These are phyloP conservation scores for Auriscalpium orientale DNA, from an alignment of 768 basidiomycete species.

Conservation along the genomic window DNA sequence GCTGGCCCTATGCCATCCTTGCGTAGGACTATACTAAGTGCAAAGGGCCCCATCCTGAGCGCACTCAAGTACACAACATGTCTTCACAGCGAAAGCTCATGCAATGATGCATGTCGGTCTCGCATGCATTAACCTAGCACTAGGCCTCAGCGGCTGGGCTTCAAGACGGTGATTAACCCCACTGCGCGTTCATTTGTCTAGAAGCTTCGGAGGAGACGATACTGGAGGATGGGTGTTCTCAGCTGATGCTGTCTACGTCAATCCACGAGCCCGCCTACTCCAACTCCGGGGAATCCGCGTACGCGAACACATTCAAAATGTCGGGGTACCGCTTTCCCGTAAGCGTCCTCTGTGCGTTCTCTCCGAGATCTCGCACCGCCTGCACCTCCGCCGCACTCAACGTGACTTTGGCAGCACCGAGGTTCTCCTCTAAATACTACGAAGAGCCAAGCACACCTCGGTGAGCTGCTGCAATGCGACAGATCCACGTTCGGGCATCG, in stretches of 20 bases:
- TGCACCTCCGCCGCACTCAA: background rate
- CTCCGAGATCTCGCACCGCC: background rate
- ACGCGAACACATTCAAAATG: background rate
- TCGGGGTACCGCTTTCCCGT: background rate
- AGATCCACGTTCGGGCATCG: background rate
- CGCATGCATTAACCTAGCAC: no score
- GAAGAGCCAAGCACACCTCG: background rate
- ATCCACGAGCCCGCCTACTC: background rate
- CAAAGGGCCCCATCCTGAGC: no score
- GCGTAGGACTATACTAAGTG: no score
- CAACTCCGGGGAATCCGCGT: background rate
- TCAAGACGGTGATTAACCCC: no score
- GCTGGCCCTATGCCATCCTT: no score
- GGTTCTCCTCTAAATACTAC: slow-evolving; percentile 40
- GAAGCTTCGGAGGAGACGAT: no score
- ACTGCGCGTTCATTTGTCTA: no score
- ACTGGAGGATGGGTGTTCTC: no score
- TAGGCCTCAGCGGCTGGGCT: no score
- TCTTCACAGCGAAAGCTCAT: no score
- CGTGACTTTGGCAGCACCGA: slow-evolving; percentile 21
- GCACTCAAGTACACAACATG: no score
- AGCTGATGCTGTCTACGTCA: background rate
- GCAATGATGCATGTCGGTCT: no score
- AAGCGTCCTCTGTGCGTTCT: background rate
- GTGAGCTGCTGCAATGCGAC: background rate